Evolutionary conservation across 1,284 basidiomycete genomes (phyloP), one percentile per base, ranked within the genome.

Genomic region (Caloboletus firmus): DNA sequence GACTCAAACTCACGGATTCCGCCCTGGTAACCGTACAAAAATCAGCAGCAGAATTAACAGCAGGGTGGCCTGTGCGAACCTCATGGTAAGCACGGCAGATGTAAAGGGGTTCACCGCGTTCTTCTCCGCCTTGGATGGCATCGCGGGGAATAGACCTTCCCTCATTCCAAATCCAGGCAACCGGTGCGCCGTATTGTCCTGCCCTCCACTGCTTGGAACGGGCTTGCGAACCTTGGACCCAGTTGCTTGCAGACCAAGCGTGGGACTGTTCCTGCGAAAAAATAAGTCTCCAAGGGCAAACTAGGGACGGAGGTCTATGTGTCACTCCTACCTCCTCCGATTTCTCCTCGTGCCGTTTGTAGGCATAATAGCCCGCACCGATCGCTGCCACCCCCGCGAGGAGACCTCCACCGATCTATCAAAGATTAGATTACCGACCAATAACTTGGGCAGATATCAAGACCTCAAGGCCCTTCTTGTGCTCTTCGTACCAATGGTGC

Each of bases 391-490:
- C 68, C 4, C 83, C 85, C 3, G 78, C 81, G 37, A 78, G 68
- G 35, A 89, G 60, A 31, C 84, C 87, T 37, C 83, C 87, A 30
- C 84, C 87, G 55, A 88, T 62, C 87, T 89, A 57, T 28, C 56
- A 22, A 44, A 49, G 45, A 45, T 56, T 30, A 57, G 52, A 57
- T 48, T 31, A 31, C 32, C 12, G 17, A 45, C 36, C 2, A 35
- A 35, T 22, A 20, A 48, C n/a, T n/a, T n/a, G n/a, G 32, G 34
- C 17, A 51, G 41, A 57, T 43, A 26, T 42, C 43, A 9, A 45
- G 12, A 40, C 85, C 76, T 81, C 79, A 44, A 85, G 72, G 57
- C 83, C 67, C 62, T 84, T 78, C 76, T 85, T 85, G 57, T 71
- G 76, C 4, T 80, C 62, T 58, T 80, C 78, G 54, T 73, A 79